A percentile compares a stretch with the other conserved stretches of the same genome.
These are phyloP conservation scores for Entomortierella lignicola DNA, from an alignment of 192 early-diverging fungal genomes.

Conservation along the genomic window DNA sequence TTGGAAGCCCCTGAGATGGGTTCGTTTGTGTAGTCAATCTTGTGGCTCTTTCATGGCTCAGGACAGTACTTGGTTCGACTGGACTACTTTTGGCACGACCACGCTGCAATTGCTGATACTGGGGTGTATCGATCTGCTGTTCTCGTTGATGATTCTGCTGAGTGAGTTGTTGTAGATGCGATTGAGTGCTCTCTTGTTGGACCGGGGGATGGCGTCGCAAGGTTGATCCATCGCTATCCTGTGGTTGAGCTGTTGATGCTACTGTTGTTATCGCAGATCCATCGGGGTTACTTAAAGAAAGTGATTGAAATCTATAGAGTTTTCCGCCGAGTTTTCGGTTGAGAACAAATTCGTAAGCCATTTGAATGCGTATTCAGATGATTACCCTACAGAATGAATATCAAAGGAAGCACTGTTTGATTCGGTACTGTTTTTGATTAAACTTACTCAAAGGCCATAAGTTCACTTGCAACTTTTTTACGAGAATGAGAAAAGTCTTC, in stretches of 20 bases:
- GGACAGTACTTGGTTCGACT: neutral
- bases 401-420: too few relatives aligned
- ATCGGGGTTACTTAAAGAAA: slow-evolving; percentile 30
- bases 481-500: slow-evolving; percentile 23
- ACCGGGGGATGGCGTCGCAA: slow-evolving; percentile 13
- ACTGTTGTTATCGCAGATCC: neutral
- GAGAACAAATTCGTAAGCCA: too few relatives aligned
- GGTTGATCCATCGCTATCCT: neutral
- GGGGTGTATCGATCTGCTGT: neutral
- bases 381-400: too few relatives aligned
- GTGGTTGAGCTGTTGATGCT: neutral
- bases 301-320: slow-evolving; percentile 31
- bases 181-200: slow-evolving; percentile 1
- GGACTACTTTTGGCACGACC: slow-evolving; percentile 18
- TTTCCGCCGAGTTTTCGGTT: too few relatives aligned
- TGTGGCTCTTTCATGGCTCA: neutral
- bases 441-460: slow-evolving; percentile 50
- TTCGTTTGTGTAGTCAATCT: neutral
- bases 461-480: slow-evolving; percentile 42
- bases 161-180: slow-evolving; percentile 10
- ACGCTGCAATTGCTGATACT: slow-evolving; percentile 4
- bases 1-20: neutral
- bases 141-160: slow-evolving; percentile 2
- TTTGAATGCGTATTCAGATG: too few relatives aligned
- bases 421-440: neutral